phyloP scores from a whole-genome alignment of 768 basidiomycete genomes.

The Phanerochaete sordida region DNA sequence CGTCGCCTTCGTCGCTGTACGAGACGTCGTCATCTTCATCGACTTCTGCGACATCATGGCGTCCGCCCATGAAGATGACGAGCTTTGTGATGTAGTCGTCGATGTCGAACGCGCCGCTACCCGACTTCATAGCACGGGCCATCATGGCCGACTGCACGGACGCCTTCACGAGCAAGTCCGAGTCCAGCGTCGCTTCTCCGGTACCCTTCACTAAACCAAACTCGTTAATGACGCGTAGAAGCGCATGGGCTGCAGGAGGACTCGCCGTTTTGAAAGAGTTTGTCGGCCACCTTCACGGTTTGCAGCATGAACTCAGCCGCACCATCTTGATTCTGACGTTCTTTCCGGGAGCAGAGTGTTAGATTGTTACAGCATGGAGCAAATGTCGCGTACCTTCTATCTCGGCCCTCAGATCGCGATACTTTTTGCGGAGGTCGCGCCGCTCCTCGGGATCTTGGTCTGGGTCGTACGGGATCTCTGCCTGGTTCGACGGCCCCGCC shows the following conservation, averaged over 20 bases:
- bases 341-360: slow-evolving; percentile 19
- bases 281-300: slow-evolving; percentile 55
- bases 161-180: slow-evolving; percentile 70
- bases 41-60: slow-evolving; percentile 30
- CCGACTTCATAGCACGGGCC: slow-evolving; percentile 89
- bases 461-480: slow-evolving; percentile 63
- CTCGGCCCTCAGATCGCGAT: slow-evolving; percentile 60
- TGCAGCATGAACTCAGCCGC: slow-evolving; percentile 52
- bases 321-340: slow-evolving; percentile 40
- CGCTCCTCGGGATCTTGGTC: slow-evolving; percentile 83
- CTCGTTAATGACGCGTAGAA: slow-evolving; percentile 4
- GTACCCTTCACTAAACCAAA: slow-evolving; percentile 61
- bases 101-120: slow-evolving; percentile 84
- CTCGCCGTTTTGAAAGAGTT: slow-evolving; percentile 63
- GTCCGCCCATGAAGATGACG: slow-evolving; percentile 73
- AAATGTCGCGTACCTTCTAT: slow-evolving; percentile 52
- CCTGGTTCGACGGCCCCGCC: slow-evolving; percentile 8
- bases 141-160: slow-evolving; percentile 80
- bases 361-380: neutral
- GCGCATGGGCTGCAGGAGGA: neutral
- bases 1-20: slow-evolving; percentile 35
- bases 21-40: slow-evolving; percentile 52
- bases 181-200: slow-evolving; percentile 89
- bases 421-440: slow-evolving; percentile 68
- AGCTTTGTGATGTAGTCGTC: slow-evolving; percentile 86